Conservation (phyloP, 352 stramenopile species). For the Phytophthora fragariaefolia region DNA sequence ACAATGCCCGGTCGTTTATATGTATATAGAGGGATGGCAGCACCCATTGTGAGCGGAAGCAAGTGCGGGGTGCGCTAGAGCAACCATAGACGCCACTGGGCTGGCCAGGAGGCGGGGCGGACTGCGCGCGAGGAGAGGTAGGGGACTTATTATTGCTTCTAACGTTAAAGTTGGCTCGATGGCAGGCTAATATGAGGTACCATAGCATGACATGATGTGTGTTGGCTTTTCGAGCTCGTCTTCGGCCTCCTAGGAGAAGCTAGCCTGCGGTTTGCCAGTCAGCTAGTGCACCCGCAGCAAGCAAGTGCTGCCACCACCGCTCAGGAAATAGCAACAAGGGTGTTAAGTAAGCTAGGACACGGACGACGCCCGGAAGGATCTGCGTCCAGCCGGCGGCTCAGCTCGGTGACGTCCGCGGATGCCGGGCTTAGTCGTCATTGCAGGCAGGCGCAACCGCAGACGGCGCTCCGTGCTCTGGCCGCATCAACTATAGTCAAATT, state of each 20-base stretch:
- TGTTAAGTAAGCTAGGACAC: slow-evolving; percentile 15
- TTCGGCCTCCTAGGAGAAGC: slow-evolving; percentile 5
- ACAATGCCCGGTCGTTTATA: slow-evolving; percentile 27
- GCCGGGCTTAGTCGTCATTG: slow-evolving; percentile 16
- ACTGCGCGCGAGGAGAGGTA: slow-evolving; percentile 24
- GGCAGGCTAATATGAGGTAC: slow-evolving; percentile 53
- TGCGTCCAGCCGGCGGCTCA: slow-evolving; percentile 11
- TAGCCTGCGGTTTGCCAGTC: background rate
- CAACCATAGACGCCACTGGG: slow-evolving; percentile 32
- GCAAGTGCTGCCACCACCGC: background rate
- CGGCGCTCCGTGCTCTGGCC: background rate
- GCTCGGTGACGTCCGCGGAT: background rate
- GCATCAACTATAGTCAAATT: slow-evolving; percentile 34
- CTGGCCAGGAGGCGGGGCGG: slow-evolving; percentile 5
- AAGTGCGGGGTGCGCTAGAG: slow-evolving; percentile 19
- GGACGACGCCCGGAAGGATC: slow-evolving; percentile 15
- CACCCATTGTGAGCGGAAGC: slow-evolving; percentile 28
- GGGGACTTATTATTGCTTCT: slow-evolving; percentile 40
- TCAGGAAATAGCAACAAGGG: slow-evolving; percentile 14
- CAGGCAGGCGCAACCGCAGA: slow-evolving; percentile 11
- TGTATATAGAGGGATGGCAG: slow-evolving; percentile 36
- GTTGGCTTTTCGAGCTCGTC: slow-evolving; percentile 21
- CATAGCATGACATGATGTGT: slow-evolving; percentile 31
- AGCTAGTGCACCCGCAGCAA: slow-evolving; percentile 3
- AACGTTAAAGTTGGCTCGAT: slow-evolving; percentile 46